Base-by-base conservation (phyloP, 192 early-diverging fungal species). In the Gaertneriomyces semiglobifer region DNA sequence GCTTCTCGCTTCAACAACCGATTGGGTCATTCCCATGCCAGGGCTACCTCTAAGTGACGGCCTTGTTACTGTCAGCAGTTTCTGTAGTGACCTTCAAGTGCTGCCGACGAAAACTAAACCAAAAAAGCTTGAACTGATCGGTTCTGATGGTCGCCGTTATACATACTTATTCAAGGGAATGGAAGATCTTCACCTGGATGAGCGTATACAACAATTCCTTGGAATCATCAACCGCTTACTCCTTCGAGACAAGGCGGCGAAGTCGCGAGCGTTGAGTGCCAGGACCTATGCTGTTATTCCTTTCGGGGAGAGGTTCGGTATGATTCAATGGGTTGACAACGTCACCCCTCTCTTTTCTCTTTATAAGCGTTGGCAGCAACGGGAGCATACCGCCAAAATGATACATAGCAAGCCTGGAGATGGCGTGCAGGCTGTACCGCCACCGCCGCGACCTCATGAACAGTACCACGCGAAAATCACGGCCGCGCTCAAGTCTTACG, bases 241-340 rank as follows among this genome's bases (percentile, higher is more conserved):
- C 3, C 56, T 69, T 25, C 65, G 79, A 9, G 86, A 92, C 65
- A 81, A 81, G 42, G 50, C 77, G 3, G 53, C 77, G 4, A 11
- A 62, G 0, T 18, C 11, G 14, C 65, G 79, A 12, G 62, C 76
- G 0, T 51, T 89, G 55, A 63, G 66, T 16, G 74, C 86, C 0
- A 74, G 84, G 50, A 81, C 79, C 2, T 92, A 89, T 73, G 64
- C 81, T 47, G 94, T 98, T 0, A 88, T 96, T 19, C 96, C 96
- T 0, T 80, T 97, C 40, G 92, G 93, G 44, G 83, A 89, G 66
- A 85, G 88, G 53, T 89, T 87, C 16, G 96, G 96, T 3, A 91
- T 98, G 85, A 89, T 97, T 63, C 89, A 97, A 64, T 98, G 94
- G 96, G 90, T 97, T 2, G 87, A 94, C 52, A 84, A 88, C 69